phyloP scores from a whole-genome alignment of 2,329 filamentous ascomycete genomes.

The Raffaelea deltoideospora region DNA sequence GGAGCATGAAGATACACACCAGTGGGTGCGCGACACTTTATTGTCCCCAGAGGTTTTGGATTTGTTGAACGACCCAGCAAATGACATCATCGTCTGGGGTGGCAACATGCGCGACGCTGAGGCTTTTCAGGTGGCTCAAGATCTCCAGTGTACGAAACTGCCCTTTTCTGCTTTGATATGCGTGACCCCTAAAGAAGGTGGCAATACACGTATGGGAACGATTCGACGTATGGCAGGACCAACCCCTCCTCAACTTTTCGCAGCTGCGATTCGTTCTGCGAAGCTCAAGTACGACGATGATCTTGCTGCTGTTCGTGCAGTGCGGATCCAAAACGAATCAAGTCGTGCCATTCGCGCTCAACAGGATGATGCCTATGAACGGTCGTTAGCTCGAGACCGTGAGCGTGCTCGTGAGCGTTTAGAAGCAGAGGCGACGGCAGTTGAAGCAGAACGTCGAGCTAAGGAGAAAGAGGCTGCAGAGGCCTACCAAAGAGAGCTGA shows the following conservation, averaged over 20 bases:
- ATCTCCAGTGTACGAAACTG: conserved; percentile 80
- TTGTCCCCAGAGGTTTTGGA: conserved; percentile 57
- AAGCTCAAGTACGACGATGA: conserved; percentile 65
- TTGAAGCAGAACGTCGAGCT: conserved; percentile 48
- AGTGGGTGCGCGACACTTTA: conserved; percentile 71
- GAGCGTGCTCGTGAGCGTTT: conserved; percentile 64
- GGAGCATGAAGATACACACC: conserved; percentile 82
- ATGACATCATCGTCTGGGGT: conserved; percentile 80
- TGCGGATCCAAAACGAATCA: conserved; percentile 65
- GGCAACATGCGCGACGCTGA: conserved; percentile 88
- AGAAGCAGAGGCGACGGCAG: conserved; percentile 59
- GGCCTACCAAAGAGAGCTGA: conserved; percentile 23
- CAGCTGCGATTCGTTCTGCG: conserved; percentile 58
- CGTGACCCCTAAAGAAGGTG: conserved; percentile 60
- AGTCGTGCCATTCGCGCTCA: conserved; percentile 69
- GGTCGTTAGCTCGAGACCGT: conserved; percentile 73
- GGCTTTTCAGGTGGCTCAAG: conserved; percentile 81
- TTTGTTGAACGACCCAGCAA: conserved; percentile 59
- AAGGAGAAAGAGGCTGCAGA: conserved; percentile 48
- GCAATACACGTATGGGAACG: conserved; percentile 76
- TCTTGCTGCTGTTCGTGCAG: conserved; percentile 57
- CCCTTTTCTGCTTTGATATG: conserved; percentile 79
- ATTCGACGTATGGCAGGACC: conserved; percentile 65
- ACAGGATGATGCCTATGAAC: conserved; percentile 88
- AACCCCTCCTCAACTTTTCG: conserved; percentile 52